Percentiles rank a stretch among this genome's conserved stretches.
These are phyloP conservation scores for Candolleomyces eurysporus DNA, from an alignment of 768 basidiomycete genomes.

Conservation along the genomic window DNA sequence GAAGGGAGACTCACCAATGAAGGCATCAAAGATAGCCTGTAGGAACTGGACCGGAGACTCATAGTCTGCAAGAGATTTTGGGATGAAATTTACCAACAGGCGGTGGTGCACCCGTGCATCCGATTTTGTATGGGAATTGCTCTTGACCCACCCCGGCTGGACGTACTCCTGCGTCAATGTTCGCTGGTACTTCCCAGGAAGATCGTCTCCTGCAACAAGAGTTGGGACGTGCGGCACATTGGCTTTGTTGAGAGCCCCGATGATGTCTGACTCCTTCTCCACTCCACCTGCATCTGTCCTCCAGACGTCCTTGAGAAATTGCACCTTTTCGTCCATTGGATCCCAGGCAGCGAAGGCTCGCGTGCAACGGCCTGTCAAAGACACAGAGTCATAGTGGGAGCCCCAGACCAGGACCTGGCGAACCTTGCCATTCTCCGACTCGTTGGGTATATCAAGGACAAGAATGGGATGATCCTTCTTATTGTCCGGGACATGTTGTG, in stretches of 20 bases:
- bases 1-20: neutral
- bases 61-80: conserved; percentile 8
- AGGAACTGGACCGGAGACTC: neutral
- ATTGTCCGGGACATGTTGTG: neutral
- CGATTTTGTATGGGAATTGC: neutral
- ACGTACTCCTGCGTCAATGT: conserved; percentile 14
- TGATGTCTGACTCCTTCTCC: conserved; percentile 19
- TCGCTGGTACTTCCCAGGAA: conserved; percentile 5
- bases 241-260: conserved; percentile 14
- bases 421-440: conserved; percentile 1
- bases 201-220: conserved; percentile 27
- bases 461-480: conserved; percentile 8
- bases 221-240: conserved; percentile 22
- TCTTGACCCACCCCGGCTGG: conserved; percentile 12
- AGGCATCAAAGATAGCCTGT: neutral
- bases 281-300: conserved; percentile 8
- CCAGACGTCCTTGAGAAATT: conserved; percentile 33
- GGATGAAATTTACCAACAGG: conserved; percentile 18
- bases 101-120: conserved; percentile 19
- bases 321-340: conserved; percentile 7
- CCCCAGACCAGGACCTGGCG: conserved; percentile 14
- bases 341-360: conserved; percentile 20
- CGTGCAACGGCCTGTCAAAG: conserved; percentile 20
- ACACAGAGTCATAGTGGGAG: conserved; percentile 10
- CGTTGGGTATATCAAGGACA: conserved; percentile 10